phyloP scores from a whole-genome alignment of 129 eudicot species.

The Pulicaria dysenterica region DNA sequence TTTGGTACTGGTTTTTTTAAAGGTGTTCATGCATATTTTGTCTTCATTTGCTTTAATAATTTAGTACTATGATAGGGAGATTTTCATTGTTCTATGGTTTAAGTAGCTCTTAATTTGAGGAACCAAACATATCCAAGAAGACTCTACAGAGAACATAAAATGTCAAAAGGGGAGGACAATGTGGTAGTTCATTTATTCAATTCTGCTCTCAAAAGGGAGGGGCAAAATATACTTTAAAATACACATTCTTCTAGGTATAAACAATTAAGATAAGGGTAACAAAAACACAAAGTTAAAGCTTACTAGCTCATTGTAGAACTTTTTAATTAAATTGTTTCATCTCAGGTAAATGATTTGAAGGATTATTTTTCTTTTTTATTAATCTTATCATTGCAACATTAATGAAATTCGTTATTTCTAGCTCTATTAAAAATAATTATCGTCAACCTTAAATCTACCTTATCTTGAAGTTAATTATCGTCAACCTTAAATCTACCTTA shows the following conservation, averaged over 20 bases:
- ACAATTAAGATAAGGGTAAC: neutral
- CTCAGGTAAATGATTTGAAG: neutral
- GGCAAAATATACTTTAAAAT: neutral
- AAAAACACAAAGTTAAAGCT: slow-evolving; percentile 5
- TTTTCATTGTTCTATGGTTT: slow-evolving; percentile 24
- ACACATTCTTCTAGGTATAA: neutral
- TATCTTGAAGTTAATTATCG: neutral
- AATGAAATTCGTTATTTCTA: neutral
- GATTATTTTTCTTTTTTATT: neutral
- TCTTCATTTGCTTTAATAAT: slow-evolving; percentile 22
- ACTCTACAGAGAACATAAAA: slow-evolving; percentile 24
- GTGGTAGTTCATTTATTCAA: slow-evolving; percentile 32
- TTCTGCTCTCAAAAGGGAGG: neutral
- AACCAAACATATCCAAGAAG: slow-evolving; percentile 26
- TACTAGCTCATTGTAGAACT: neutral
- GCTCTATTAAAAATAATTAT: neutral
- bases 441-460: neutral
- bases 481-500: too few species aligned
- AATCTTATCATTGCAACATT: neutral
- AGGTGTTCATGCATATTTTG: slow-evolving; percentile 21
- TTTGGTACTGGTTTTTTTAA: slow-evolving; percentile 9
- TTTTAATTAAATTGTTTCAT: neutral
- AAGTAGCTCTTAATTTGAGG: slow-evolving; percentile 34
- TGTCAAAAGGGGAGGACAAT: slow-evolving; percentile 23
- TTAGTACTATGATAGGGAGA: slow-evolving; percentile 8